phyloP scores from a whole-genome alignment of 306 rosid species.

The Crataegus laevigata region DNA sequence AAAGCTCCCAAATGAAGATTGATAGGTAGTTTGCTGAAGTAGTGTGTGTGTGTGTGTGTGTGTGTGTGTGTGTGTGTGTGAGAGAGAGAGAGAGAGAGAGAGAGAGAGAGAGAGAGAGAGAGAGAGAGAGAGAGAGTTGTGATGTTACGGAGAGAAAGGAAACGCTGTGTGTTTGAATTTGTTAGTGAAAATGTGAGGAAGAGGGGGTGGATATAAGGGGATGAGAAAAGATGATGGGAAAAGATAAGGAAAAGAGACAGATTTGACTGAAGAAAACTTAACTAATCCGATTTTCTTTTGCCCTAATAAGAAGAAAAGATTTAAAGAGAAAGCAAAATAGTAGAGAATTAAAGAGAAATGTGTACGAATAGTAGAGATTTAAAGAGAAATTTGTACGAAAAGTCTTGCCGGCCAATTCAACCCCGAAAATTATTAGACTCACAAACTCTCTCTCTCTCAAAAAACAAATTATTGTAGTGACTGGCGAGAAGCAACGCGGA shows the following conservation, averaged over 20 bases:
- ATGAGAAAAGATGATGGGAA: conserved; percentile 38
- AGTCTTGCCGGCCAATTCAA: conserved; percentile 37
- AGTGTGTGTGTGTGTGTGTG: no score
- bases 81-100: conserved; percentile 30
- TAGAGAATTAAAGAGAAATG: background rate
- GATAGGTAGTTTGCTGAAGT: background rate
- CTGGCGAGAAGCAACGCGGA: conserved; percentile 44
- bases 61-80: no score
- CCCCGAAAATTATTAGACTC: background rate
- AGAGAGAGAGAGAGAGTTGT: conserved; percentile 28
- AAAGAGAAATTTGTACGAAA: background rate
- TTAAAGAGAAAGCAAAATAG: background rate
- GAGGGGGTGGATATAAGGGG: conserved; percentile 13
- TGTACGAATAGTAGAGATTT: background rate
- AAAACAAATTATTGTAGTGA: no score
- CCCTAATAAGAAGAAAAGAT: background rate
- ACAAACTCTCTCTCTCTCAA: background rate
- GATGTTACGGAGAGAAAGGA: conserved; percentile 12
- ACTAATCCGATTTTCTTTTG: background rate
- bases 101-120: conserved; percentile 22
- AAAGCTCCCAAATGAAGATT: background rate
- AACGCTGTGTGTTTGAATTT: background rate
- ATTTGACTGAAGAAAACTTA: conserved; percentile 25
- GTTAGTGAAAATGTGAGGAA: conserved; percentile 45
- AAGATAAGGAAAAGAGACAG: conserved; percentile 24